Percentiles rank a stretch among this genome's conserved stretches.
Evolutionary conservation across 2,329 filamentous ascomycete genomes (phyloP).

Genomic region (Cercospora sp.): DNA sequence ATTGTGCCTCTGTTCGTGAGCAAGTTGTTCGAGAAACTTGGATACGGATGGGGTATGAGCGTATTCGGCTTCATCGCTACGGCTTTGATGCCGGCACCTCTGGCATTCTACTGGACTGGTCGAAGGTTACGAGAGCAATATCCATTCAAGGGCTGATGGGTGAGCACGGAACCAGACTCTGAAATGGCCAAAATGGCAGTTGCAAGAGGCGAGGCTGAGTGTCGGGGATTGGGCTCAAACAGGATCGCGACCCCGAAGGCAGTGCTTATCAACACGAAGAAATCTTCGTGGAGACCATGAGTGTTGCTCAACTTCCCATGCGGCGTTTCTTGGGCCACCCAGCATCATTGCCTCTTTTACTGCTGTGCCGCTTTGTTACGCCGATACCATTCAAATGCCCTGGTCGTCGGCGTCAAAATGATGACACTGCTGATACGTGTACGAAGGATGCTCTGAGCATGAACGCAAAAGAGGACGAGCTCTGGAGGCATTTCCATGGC

Average conservation of each 20-base stretch:
- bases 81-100: slow-evolving; percentile 50
- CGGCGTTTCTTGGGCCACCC: neutral
- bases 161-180: neutral
- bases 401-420: neutral
- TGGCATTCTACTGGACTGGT: slow-evolving; percentile 53
- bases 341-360: neutral
- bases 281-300: neutral
- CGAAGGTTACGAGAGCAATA: slow-evolving; percentile 49
- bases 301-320: neutral
- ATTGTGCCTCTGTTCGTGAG: slow-evolving; percentile 50
- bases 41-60: slow-evolving; percentile 52
- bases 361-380: neutral
- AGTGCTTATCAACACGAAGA: neutral
- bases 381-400: neutral
- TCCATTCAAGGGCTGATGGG: slow-evolving; percentile 28
- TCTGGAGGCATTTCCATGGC: neutral
- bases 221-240: neutral
- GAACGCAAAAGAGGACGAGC: neutral
- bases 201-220: neutral
- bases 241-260: neutral
- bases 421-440: neutral
- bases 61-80: slow-evolving; percentile 50
- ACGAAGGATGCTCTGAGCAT: neutral
- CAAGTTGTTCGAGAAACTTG: slow-evolving; percentile 45
- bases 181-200: neutral